Evolutionary conservation across 148 eudicot genomes (phyloP).

Genomic region (Cornus suecica): DNA sequence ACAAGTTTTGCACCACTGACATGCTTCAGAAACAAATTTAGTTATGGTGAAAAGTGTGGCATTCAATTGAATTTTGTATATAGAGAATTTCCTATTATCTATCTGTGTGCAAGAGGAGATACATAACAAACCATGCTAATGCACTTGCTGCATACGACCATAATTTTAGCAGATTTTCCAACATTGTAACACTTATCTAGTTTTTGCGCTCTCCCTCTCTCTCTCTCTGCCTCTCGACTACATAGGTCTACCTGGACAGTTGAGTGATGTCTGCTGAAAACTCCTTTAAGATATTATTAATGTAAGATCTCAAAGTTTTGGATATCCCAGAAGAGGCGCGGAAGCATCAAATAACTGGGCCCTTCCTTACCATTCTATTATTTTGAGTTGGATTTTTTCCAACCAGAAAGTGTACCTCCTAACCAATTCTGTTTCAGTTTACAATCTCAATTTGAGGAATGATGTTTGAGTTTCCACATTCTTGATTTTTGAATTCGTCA

Average conservation of each 20-base stretch:
- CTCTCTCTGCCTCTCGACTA: not conserved
- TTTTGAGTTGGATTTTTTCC: not conserved
- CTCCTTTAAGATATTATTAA: not conserved
- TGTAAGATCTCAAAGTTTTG: not conserved
- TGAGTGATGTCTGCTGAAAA: not conserved
- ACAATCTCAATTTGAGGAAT: not conserved
- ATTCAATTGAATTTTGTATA: conserved; percentile 10
- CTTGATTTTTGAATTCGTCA: not conserved
- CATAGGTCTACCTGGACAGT: not conserved
- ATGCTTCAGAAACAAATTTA: not conserved
- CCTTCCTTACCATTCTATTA: not conserved
- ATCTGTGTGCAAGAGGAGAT: not conserved
- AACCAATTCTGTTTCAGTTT: not conserved
- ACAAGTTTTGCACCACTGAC: not conserved
- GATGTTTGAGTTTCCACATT: not conserved
- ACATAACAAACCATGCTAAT: not conserved
- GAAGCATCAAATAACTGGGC: not conserved
- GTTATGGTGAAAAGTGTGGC: not conserved
- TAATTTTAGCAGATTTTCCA: not conserved
- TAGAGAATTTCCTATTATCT: too few relatives aligned
- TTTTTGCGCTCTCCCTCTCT: not conserved
- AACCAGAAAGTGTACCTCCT: not conserved
- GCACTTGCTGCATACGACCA: not conserved
- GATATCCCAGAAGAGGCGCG: not conserved
- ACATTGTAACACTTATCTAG: not conserved